Conservation (phyloP, 805 yeast species). For the Nakazawaea holstii region DNA sequence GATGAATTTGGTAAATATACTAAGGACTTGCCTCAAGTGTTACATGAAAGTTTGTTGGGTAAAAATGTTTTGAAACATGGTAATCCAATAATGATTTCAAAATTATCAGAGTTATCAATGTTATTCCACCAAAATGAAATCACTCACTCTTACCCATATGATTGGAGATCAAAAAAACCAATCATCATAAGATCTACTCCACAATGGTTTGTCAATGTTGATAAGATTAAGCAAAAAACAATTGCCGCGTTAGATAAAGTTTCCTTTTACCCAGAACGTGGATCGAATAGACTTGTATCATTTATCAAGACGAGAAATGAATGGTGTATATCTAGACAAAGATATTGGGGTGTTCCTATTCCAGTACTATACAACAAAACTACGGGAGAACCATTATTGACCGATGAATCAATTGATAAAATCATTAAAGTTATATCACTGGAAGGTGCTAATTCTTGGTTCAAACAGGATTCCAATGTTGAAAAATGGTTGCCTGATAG, state of each 20-base stretch:
- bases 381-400: constrained; percentile 61
- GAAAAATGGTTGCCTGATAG: constrained; percentile 69
- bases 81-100: constrained; percentile 36
- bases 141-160: constrained; percentile 86
- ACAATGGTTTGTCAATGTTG: constrained; percentile 93
- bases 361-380: constrained; percentile 69
- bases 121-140: constrained; percentile 43
- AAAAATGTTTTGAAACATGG: constrained; percentile 61
- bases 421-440: constrained; percentile 52
- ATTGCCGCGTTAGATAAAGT: constrained; percentile 54
- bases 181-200: constrained; percentile 94
- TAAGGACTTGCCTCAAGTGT: constrained; percentile 38
- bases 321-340: constrained; percentile 97
- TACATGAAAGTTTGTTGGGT: constrained; percentile 39
- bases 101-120: constrained; percentile 38
- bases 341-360: constrained; percentile 97
- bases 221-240: constrained; percentile 61
- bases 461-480: constrained; percentile 45
- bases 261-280: constrained; percentile 67
- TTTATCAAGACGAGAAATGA: constrained; percentile 78
- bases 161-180: constrained; percentile 95
- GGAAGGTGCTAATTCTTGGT: constrained; percentile 80
- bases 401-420: constrained; percentile 47
- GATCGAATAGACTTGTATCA: constrained; percentile 62
- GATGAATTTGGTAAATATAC: constrained; percentile 70